These are phyloP conservation scores for Penicillium herquei DNA, from an alignment of 495 filamentous ascomycete genomes.

Conservation along the genomic window DNA sequence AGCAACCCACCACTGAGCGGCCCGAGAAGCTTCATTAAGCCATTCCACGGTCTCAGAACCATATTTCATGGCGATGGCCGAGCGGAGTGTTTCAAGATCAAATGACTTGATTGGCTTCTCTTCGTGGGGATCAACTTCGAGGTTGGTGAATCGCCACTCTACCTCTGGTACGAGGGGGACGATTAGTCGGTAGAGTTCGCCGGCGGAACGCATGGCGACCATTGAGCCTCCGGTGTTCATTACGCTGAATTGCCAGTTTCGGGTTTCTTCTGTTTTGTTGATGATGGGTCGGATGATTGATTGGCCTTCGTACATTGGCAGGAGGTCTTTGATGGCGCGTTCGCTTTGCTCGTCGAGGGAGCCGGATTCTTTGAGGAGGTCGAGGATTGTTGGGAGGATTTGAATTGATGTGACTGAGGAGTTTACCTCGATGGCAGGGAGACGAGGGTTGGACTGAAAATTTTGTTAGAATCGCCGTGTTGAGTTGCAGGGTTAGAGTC, in stretches of 20 bases:
- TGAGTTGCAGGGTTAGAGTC: not conserved
- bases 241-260: conserved; percentile 45
- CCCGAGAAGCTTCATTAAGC: conserved; percentile 34
- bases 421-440: conserved; percentile 42
- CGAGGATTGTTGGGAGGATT: conserved; percentile 51
- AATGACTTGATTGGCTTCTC: conserved; percentile 30
- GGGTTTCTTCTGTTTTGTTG: conserved; percentile 29
- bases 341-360: conserved; percentile 34
- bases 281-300: conserved; percentile 44
- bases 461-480: not conserved
- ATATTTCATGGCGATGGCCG: conserved; percentile 25
- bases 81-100: conserved; percentile 27
- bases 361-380: conserved; percentile 44
- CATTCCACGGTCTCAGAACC: conserved; percentile 39
- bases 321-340: conserved; percentile 32
- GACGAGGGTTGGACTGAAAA: conserved; percentile 36
- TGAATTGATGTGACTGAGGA: conserved; percentile 44
- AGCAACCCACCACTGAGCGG: conserved; percentile 39
- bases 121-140: conserved; percentile 36
- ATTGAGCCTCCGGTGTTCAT: conserved; percentile 46
- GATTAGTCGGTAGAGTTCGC: conserved; percentile 37
- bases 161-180: conserved; percentile 39
- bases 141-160: conserved; percentile 38
- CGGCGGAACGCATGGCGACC: conserved; percentile 39
- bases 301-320: conserved; percentile 47